Evolutionary conservation across 139 green algal species (phyloP).

Genomic region (Micromonas commoda): DNA sequence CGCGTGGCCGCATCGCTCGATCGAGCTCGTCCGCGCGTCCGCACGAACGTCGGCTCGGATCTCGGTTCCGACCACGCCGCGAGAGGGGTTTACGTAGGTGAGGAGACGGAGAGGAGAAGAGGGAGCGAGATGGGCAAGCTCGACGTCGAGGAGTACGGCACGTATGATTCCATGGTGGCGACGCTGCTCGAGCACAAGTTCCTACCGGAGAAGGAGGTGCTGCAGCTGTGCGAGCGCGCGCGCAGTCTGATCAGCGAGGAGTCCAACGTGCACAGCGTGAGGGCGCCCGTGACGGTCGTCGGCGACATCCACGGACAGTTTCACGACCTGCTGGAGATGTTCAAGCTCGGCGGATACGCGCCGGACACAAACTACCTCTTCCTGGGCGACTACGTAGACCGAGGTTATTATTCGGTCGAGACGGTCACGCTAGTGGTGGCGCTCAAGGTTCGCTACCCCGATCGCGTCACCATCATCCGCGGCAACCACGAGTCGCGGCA

Average conservation of each 20-base stretch:
- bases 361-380: conserved; percentile 99
- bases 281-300: conserved; percentile 85
- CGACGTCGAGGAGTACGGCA: neutral
- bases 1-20: too few relatives aligned
- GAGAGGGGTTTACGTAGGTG: too few relatives aligned
- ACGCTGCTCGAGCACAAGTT: conserved; percentile 84
- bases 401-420: conserved; percentile 95
- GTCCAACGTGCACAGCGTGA: conserved; percentile 91
- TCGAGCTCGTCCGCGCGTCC: too few relatives aligned
- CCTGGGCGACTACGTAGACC: conserved; percentile 98
- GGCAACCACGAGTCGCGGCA: conserved; percentile 98
- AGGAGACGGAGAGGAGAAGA: too few relatives aligned
- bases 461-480: conserved; percentile 94
- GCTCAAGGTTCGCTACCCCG: conserved; percentile 69
- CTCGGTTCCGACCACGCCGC: too few relatives aligned
- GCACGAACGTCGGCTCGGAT: too few relatives aligned
- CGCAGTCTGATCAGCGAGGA: conserved; percentile 65
- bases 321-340: conserved; percentile 92
- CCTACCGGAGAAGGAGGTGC: conserved; percentile 81
- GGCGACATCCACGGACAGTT: conserved; percentile 97
- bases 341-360: conserved; percentile 84
- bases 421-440: conserved; percentile 61
- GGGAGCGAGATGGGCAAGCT: too few relatives aligned
- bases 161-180: conserved; percentile 49
- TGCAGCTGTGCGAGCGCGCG: conserved; percentile 83